phyloP scores from a whole-genome alignment of 2,329 filamentous ascomycete species.

The Colletotrichum musicola region DNA sequence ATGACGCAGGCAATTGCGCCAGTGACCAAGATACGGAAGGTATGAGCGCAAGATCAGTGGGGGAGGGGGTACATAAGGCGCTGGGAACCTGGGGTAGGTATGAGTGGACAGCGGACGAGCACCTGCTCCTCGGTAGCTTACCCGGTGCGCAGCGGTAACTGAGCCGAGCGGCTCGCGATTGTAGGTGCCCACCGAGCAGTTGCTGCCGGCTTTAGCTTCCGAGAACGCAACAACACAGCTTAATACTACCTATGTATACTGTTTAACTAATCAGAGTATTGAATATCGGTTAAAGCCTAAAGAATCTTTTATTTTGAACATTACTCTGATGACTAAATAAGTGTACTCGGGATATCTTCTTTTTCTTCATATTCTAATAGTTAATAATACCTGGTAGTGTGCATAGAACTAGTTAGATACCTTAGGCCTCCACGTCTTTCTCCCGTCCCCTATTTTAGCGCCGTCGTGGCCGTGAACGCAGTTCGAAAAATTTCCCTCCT shows the following conservation, averaged over 20 bases:
- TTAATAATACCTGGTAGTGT: too few relatives aligned
- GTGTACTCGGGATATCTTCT: too few relatives aligned
- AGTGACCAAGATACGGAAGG: conserved; percentile 9
- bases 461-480: neutral
- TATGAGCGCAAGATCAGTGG: conserved; percentile 6
- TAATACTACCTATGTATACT: too few relatives aligned
- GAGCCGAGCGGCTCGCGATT: conserved; percentile 25
- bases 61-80: conserved; percentile 32
- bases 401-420: too few relatives aligned
- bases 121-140: conserved; percentile 8
- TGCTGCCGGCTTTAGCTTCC: conserved; percentile 8
- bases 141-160: conserved; percentile 22
- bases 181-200: neutral
- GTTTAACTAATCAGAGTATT: too few relatives aligned
- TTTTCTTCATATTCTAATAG: too few relatives aligned
- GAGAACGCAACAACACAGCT: neutral
- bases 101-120: conserved; percentile 2
- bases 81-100: conserved; percentile 9
- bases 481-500: conserved; percentile 55
- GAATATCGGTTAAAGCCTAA: too few relatives aligned
- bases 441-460: conserved; percentile 28
- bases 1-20: conserved; percentile 6
- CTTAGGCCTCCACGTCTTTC: neutral
- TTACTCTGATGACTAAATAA: too few relatives aligned
- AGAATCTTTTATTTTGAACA: too few relatives aligned